Evolutionary conservation across 371 early-diverging fungal genomes (phyloP).

Genomic region (Chytridium lagenaria): DNA sequence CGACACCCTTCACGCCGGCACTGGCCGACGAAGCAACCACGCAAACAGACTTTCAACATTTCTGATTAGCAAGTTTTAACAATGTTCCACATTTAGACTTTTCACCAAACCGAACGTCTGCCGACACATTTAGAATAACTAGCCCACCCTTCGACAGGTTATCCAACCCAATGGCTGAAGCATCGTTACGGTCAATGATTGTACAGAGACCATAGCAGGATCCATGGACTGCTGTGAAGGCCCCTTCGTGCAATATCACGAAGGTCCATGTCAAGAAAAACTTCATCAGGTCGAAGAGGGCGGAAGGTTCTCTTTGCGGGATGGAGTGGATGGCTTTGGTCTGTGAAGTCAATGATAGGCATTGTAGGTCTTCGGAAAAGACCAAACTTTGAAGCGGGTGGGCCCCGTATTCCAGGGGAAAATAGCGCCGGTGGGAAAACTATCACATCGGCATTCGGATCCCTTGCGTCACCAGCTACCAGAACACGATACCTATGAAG

Average conservation of each 20-base stretch:
- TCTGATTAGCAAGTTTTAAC: slow-evolving; percentile 35
- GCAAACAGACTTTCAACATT: slow-evolving; percentile 37
- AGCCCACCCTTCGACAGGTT: slow-evolving; percentile 28
- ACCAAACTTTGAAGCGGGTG: not conserved
- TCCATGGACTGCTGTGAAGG: slow-evolving; percentile 44
- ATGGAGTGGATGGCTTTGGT: not conserved
- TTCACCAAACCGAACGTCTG: slow-evolving; percentile 45
- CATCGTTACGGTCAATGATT: slow-evolving; percentile 32
- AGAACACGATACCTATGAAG: slow-evolving; percentile 31
- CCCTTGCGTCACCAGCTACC: slow-evolving; percentile 45
- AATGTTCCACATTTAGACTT: slow-evolving; percentile 37
- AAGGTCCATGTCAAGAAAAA: slow-evolving; percentile 43
- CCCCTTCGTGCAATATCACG: slow-evolving; percentile 46
- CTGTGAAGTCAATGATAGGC: not conserved
- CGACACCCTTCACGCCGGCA: not conserved
- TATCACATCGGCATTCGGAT: slow-evolving; percentile 41
- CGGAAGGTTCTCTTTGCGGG: slow-evolving; percentile 15
- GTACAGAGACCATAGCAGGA: slow-evolving; percentile 44
- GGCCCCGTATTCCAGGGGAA: not conserved
- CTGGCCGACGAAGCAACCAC: slow-evolving; percentile 34
- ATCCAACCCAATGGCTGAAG: slow-evolving; percentile 8
- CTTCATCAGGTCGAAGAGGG: slow-evolving; percentile 34
- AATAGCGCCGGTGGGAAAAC: slow-evolving; percentile 40
- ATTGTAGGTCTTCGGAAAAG: not conserved
- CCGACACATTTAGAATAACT: slow-evolving; percentile 37